A percentile compares a stretch with the other conserved stretches of the same genome.
phyloP scores from a whole-genome alignment of 805 yeast species.

The Yarrowia sp. region DNA sequence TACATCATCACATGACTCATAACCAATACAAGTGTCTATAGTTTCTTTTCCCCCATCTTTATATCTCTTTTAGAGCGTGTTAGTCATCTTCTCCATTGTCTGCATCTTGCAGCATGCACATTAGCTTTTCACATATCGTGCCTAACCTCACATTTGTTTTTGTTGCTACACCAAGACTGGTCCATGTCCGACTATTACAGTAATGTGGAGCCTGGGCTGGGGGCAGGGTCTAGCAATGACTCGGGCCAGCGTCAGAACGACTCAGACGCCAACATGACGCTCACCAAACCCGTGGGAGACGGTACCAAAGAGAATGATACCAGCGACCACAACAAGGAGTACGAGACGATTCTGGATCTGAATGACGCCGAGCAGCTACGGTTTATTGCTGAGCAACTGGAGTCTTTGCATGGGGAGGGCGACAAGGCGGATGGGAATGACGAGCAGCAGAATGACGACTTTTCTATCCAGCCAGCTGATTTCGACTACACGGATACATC shows the following conservation, averaged over 20 bases:
- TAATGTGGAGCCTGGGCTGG: conserved; percentile 8
- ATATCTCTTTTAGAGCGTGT: background rate
- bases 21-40: background rate
- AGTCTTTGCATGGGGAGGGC: conserved; percentile 26
- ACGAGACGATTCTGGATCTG: conserved; percentile 28
- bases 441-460: background rate
- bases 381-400: conserved; percentile 34
- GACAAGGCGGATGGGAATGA: background rate
- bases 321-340: conserved; percentile 7
- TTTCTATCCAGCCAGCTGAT: background rate
- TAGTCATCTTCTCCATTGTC: background rate
- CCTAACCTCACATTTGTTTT: background rate
- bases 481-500: background rate
- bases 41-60: background rate
- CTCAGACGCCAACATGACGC: background rate
- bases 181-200: conserved; percentile 21
- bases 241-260: background rate
- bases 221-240: background rate
- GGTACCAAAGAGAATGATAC: background rate
- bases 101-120: background rate
- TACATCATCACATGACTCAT: background rate
- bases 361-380: conserved; percentile 35
- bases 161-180: background rate
- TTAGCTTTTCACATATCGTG: background rate
- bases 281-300: background rate